A percentile compares a stretch with the other conserved stretches of the same genome.
Conservation (phyloP, 1,284 basidiomycete genomes). For the Puccinia coronata region DNA sequence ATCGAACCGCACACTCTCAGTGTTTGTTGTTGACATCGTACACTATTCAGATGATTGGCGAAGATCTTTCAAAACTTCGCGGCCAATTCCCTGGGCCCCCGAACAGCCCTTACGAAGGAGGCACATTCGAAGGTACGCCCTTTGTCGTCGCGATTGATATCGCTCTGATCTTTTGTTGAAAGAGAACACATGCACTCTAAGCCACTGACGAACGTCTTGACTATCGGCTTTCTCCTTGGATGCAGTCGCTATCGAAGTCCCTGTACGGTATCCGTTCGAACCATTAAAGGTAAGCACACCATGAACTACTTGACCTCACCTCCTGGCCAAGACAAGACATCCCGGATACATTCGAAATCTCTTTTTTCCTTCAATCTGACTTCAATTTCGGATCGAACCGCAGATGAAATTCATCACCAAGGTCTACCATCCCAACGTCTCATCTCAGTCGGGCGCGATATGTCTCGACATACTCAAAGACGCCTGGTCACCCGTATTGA, state of each 20-base stretch:
- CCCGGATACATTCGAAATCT: no score
- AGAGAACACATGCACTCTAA: background rate
- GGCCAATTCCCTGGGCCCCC: constrained; percentile 84
- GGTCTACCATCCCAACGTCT: constrained; percentile 96
- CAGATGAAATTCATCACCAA: constrained; percentile 60
- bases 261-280: constrained; percentile 70
- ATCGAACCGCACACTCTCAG: no score
- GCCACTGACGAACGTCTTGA: background rate
- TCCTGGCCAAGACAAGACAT: background rate
- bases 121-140: constrained; percentile 74
- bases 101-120: constrained; percentile 91
- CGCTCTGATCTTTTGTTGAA: no score
- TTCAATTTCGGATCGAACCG: constrained; percentile 21
- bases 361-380: constrained; percentile 45
- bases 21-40: no score
- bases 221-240: background rate
- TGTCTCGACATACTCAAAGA: constrained; percentile 84
- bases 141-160: constrained; percentile 19
- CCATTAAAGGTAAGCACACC: constrained; percentile 90
- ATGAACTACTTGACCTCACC: constrained; percentile 65
- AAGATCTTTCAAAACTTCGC: constrained; percentile 81
- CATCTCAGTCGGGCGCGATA: constrained; percentile 87
- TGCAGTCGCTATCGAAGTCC: constrained; percentile 51
- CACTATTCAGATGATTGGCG: constrained; percentile 55
- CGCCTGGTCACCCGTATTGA: constrained; percentile 74